Base-by-base conservation (phyloP, 2,329 filamentous ascomycete genomes). In the Pseudopyrenochaeta lycopersici region DNA sequence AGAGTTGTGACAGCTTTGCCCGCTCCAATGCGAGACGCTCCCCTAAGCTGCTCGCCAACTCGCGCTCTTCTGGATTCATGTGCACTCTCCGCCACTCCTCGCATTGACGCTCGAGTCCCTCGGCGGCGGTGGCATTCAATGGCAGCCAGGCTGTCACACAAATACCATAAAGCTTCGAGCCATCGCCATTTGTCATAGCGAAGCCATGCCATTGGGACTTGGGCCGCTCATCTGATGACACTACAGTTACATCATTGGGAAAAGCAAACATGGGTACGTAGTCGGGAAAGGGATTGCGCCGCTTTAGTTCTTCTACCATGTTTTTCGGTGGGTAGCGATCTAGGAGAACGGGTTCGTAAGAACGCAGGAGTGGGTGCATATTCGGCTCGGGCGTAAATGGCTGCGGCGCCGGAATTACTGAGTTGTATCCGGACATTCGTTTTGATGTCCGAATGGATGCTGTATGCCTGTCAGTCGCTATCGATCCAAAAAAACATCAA, bases 181-280 rank as follows among this genome's bases (percentile, higher is more conserved):
- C 94, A 72, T 98, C 93, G 50, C 91, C 90, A 18, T 90, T 90
- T 2, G 95, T 99, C 95, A 99, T 98, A 58, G 92, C 93, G 72
- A 99, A 99, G 43, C 95, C 95, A 77, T 99, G 95, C 95, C 95
- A 99, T 20, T 93, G 97, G n/a, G 95, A 94, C 57, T 92, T 85
- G 1, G 95, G 95, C 57, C 93, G 85, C 73, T 97, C 92, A 70
- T 99, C 95, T 1, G 93, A 93, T 1, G 95, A 97, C 9, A 98
- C 91, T 46, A 99, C 95, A 60, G 92, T 92, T 66, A 99, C 95
- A 75, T 99, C 95, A 76, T 98, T 97, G 40, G 95, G 95, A 68
- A 98, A 99, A 48, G 95, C 93, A 76, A 99, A 99, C 95, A 99
- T 98, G 51, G 95, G 95, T 15, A 99, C 92, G 69, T 97, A 99